Conservation (phyloP, 768 basidiomycete genomes). For the Boletus sp. region DNA sequence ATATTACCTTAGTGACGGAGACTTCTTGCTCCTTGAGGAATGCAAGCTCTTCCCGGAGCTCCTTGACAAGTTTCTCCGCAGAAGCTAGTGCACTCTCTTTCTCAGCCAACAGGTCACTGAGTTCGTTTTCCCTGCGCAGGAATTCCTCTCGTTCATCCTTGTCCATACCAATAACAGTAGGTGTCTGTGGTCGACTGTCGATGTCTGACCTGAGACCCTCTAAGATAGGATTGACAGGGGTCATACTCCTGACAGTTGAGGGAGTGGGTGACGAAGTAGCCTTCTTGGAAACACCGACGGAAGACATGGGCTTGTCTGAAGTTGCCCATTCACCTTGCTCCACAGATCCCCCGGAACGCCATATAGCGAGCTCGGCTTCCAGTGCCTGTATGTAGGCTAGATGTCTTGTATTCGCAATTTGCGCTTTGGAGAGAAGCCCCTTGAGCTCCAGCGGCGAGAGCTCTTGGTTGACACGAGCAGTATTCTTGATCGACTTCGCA, state of each 20-base stretch:
- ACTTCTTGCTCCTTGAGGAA: constrained; percentile 92
- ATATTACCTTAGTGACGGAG: constrained; percentile 64
- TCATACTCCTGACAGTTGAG: constrained; percentile 64
- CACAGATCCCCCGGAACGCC: constrained; percentile 85
- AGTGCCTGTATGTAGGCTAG: constrained; percentile 85
- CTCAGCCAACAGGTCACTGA: constrained; percentile 90
- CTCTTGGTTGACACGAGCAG: constrained; percentile 97
- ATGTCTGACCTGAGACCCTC: constrained; percentile 69
- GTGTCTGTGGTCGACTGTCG: constrained; percentile 88
- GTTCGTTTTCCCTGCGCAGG: constrained; percentile 91
- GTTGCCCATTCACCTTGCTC: constrained; percentile 80
- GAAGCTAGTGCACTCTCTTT: constrained; percentile 77
- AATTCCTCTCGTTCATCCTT: constrained; percentile 99
- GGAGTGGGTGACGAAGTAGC: constrained; percentile 58
- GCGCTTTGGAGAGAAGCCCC: constrained; percentile 83
- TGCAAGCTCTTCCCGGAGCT: constrained; percentile 82
- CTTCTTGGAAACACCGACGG: constrained; percentile 45
- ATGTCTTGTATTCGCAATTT: constrained; percentile 77
- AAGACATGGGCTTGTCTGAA: constrained; percentile 52
- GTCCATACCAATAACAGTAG: constrained; percentile 81
- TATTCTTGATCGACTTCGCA: constrained; percentile 99
- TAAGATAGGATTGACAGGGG: constrained; percentile 69
- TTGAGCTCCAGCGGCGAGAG: constrained; percentile 96
- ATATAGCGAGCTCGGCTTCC: constrained; percentile 86
- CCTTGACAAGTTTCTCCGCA: constrained; percentile 83